Percentiles rank a stretch among this genome's conserved stretches.
phyloP scores from a whole-genome alignment of 345 rosid species.

The Corymbia maculata region DNA sequence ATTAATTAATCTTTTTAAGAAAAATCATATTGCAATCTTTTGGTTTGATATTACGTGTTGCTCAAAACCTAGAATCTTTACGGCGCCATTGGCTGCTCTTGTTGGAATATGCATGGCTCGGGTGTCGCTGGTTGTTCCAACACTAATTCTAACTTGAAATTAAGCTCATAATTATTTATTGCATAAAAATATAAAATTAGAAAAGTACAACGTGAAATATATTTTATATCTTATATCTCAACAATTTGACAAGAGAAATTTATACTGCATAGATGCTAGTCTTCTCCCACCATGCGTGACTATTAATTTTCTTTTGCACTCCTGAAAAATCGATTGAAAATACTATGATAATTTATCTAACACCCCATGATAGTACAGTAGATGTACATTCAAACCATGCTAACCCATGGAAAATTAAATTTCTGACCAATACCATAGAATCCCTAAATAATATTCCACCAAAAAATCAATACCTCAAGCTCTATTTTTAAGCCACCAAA shows the following conservation, averaged over 20 bases:
- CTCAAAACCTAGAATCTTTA: background rate
- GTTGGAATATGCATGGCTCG: background rate
- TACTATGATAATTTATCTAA: background rate
- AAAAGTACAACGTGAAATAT: background rate
- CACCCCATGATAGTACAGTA: background rate
- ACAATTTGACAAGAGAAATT: background rate
- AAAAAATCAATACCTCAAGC: background rate
- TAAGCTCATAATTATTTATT: background rate
- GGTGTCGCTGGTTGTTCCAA: background rate
- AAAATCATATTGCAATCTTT: background rate
- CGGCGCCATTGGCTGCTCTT: background rate
- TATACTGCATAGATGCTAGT: background rate
- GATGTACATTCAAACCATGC: background rate
- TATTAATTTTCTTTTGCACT: background rate
- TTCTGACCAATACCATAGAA: background rate
- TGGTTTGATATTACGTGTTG: background rate
- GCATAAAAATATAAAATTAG: background rate
- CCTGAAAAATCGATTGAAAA: background rate
- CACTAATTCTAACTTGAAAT: background rate
- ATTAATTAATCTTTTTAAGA: background rate
- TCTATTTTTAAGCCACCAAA: rapidly evolving
- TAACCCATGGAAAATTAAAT: background rate
- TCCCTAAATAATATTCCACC: background rate
- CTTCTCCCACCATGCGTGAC: background rate
- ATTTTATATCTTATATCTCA: background rate